These are phyloP conservation scores for Diutina ranongensis DNA, from an alignment of 1,139 yeast species.

Conservation along the genomic window DNA sequence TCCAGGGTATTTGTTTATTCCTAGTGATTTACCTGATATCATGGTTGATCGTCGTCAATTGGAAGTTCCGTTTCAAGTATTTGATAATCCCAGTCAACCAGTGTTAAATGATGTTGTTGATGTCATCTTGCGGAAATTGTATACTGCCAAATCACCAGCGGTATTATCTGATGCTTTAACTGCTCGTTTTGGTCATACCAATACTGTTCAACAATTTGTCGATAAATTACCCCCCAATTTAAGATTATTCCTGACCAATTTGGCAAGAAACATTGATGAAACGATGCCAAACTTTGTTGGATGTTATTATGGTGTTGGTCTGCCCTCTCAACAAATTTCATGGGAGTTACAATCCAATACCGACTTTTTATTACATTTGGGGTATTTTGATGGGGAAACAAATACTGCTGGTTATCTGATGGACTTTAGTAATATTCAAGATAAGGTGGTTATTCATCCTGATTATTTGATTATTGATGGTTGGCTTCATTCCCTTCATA, in stretches of 20 bases:
- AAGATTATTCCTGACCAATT: constrained; percentile 21
- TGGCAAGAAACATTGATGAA: constrained; percentile 58
- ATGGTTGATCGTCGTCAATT: constrained; percentile 30
- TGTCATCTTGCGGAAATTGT: constrained; percentile 36
- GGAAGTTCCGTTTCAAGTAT: constrained; percentile 15
- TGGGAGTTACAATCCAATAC: constrained; percentile 22
- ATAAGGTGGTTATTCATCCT: constrained; percentile 9
- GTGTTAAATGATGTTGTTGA: constrained; percentile 29
- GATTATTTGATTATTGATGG: constrained; percentile 10
- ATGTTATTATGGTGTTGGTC: constrained; percentile 40
- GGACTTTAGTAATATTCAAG: constrained; percentile 11
- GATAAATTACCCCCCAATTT: constrained; percentile 18
- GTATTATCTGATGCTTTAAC: constrained; percentile 57
- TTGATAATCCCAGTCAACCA: constrained; percentile 14
- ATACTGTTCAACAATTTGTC: constrained; percentile 34
- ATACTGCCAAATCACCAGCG: constrained; percentile 44
- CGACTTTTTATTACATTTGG: constrained; percentile 42
- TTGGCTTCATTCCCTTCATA: constrained; percentile 1
- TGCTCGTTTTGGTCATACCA: constrained; percentile 38
- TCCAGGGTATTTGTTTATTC: constrained; percentile 75
- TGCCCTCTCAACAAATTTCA: constrained; percentile 15
- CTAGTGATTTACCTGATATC: constrained; percentile 51
- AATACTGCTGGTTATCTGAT: constrained; percentile 37
- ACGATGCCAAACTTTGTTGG: constrained; percentile 48
- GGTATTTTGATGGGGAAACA: constrained; percentile 40